Conservation (phyloP, 768 basidiomycete species). For the Exsudoporus frostii region DNA sequence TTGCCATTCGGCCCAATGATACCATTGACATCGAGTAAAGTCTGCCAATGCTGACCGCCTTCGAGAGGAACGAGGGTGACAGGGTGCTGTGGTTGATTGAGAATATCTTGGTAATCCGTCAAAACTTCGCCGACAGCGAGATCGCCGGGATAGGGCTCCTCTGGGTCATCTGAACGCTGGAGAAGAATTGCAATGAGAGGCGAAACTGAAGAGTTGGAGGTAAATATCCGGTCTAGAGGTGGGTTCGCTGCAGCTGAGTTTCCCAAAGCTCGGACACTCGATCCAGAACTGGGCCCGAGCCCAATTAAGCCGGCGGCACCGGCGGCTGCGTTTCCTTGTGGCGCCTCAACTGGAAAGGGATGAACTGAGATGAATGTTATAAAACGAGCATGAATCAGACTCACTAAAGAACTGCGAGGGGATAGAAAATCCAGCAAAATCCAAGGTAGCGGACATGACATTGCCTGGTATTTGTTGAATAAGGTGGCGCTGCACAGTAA, state of each 20-base stretch:
- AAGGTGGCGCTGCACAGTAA: not conserved
- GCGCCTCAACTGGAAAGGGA: constrained; percentile 19
- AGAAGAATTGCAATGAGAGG: constrained; percentile 66
- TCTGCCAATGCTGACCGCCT: constrained; percentile 61
- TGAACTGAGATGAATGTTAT: not conserved
- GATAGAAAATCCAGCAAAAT: constrained; percentile 43
- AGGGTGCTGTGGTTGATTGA: constrained; percentile 47
- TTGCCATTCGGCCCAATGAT: constrained; percentile 61
- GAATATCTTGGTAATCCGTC: constrained; percentile 45
- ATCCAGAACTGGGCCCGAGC: constrained; percentile 61
- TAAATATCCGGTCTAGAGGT: constrained; percentile 64
- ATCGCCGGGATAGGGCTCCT: constrained; percentile 51
- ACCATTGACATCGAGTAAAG: constrained; percentile 58
- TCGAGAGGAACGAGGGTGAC: constrained; percentile 40
- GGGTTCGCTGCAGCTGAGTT: constrained; percentile 43
- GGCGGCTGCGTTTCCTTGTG: constrained; percentile 1
- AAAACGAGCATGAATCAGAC: not conserved
- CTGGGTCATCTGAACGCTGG: constrained; percentile 54
- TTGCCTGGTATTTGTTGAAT: constrained; percentile 18
- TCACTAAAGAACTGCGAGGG: constrained; percentile 37
- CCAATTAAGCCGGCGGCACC: constrained; percentile 44
- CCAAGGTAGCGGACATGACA: constrained; percentile 28
- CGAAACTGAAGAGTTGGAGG: constrained; percentile 51
- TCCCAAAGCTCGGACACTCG: constrained; percentile 39
- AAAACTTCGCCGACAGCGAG: constrained; percentile 62